Percentiles rank a stretch among this genome's conserved stretches.
phyloP scores from a whole-genome alignment of 306 rosid genomes.

The Leucaena leucocephala region DNA sequence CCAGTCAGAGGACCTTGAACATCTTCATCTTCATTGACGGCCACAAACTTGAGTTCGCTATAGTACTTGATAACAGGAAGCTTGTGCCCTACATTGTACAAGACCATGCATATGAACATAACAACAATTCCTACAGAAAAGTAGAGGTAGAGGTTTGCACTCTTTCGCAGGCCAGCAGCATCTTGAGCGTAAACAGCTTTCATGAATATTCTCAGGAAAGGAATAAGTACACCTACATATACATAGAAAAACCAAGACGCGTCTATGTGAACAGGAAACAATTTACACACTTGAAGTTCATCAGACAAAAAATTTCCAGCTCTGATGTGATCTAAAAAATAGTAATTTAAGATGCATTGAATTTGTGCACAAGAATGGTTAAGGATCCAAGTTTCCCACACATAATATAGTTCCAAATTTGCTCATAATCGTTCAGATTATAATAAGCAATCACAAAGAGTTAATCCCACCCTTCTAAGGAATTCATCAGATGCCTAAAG shows the following conservation, averaged over 20 bases:
- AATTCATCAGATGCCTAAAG: background rate
- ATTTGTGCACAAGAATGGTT: background rate
- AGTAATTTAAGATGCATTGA: background rate
- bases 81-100: constrained; percentile 65
- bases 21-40: constrained; percentile 54
- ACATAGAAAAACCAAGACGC: background rate
- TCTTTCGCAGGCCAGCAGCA: constrained; percentile 64
- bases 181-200: constrained; percentile 82
- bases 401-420: background rate
- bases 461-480: background rate
- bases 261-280: background rate
- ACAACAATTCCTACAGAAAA: constrained; percentile 67
- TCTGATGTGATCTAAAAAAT: background rate
- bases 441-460: background rate
- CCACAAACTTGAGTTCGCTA: constrained; percentile 60
- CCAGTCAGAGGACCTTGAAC: constrained; percentile 54
- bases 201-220: constrained; percentile 68
- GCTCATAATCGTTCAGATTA: background rate
- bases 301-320: constrained; percentile 13
- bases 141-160: constrained; percentile 86
- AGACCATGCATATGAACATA: constrained; percentile 61
- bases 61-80: constrained; percentile 85
- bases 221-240: constrained; percentile 73
- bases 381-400: background rate
- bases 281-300: constrained; percentile 7